Conservation (phyloP, 2,329 filamentous ascomycete genomes). For the Colletotrichum acutatum region DNA sequence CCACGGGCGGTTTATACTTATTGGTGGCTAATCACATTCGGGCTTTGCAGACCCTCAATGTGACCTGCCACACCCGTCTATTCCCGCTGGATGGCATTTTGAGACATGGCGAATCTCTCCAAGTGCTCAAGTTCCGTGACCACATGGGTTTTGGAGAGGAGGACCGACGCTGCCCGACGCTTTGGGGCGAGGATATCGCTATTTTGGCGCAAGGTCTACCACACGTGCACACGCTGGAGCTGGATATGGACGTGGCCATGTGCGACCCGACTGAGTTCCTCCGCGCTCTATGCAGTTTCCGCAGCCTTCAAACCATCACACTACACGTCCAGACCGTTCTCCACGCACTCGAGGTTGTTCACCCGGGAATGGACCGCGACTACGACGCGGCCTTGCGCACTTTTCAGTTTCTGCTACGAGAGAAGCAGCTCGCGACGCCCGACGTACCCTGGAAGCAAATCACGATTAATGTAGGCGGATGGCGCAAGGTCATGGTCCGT, state of each 20-base stretch:
- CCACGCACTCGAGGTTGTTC: slow-evolving; percentile 43
- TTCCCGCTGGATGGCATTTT: slow-evolving; percentile 54
- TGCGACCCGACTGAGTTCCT: slow-evolving; percentile 52
- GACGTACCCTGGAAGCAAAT: slow-evolving; percentile 50
- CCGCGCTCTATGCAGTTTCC: slow-evolving; percentile 50
- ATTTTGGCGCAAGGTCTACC: slow-evolving; percentile 46
- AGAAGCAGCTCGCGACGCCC: slow-evolving; percentile 38
- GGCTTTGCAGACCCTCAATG: slow-evolving; percentile 49
- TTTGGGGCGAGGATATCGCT: slow-evolving; percentile 47
- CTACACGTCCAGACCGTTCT: slow-evolving; percentile 58
- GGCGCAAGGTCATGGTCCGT: slow-evolving; percentile 57
- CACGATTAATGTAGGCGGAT: slow-evolving; percentile 60
- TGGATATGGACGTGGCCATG: slow-evolving; percentile 57
- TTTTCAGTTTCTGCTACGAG: slow-evolving; percentile 46
- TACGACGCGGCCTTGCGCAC: slow-evolving; percentile 47
- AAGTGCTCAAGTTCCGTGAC: slow-evolving; percentile 55
- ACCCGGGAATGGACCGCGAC: slow-evolving; percentile 48
- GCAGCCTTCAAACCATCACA: slow-evolving; percentile 51
- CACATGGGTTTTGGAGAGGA: slow-evolving; percentile 58
- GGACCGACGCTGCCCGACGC: slow-evolving; percentile 53
- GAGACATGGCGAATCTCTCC: slow-evolving; percentile 51
- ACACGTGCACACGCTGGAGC: slow-evolving; percentile 53
- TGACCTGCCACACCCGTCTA: slow-evolving; percentile 53
- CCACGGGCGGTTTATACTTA: slow-evolving; percentile 50
- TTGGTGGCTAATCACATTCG: slow-evolving; percentile 51